Base-by-base conservation (phyloP, 2,329 filamentous ascomycete species). In the Penicillium sp. region DNA sequence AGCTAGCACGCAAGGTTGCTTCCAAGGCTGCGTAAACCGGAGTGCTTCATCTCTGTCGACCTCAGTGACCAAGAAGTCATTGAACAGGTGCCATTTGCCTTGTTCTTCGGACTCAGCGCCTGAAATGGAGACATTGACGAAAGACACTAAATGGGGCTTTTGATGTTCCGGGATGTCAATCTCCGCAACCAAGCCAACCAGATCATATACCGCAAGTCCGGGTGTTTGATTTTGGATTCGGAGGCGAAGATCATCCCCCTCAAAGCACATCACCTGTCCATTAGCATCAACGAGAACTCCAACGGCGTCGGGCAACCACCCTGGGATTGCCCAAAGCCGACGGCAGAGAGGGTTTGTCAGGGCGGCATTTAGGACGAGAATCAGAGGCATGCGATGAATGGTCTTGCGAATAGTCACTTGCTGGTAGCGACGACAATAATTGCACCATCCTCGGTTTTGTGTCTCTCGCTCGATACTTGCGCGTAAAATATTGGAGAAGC, bases 191-290 rank as follows among this genome's bases (percentile, higher is more conserved):
- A 96, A 81, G 3, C 94, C 94, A 13, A 97, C 87, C 27, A 99
- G 81, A 58, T 96, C 95, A 73, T 97, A 99, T 0, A 97, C 89
- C 13, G 87, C 86, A 49, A 97, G 89, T 50, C 89, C 88, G 58
- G 93, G 89, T 7, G 88, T 88, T 23, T 89, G 90, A 33, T 89
- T 85, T 69, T 93, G 88, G 23, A 95, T 77, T 66, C 94, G 90
- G 48, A 90, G 77, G 70, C 88, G 89, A 63, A 99, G 76, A 67
- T 97, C 93, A 53, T 96, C 89, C 2, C 94, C 93, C 74, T 99
- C 93, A 63, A 92, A 97, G 74, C 93, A 97, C 75, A 91, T 93
- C 70, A 97, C 90, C 69, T 96, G 90, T n/a, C 91, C 91, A 67
- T 90, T 86, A 59, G 35, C 15, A 40, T 95, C 90, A 57, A 96